Base-by-base conservation (phyloP, 805 yeast species). In the Candida ficus region DNA sequence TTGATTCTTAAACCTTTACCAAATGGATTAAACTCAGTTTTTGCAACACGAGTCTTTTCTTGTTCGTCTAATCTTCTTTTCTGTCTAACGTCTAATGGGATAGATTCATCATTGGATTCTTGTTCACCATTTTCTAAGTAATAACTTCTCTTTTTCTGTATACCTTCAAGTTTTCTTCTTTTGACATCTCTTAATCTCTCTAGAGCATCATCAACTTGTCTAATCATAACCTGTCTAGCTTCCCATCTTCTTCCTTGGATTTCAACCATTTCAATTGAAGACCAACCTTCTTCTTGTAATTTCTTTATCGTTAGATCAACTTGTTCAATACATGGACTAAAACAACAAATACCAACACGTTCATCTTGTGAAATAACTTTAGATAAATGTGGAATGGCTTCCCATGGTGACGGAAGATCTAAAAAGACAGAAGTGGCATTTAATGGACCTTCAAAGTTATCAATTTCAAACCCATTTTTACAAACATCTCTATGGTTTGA, bases 301-400 rank as follows among this genome's bases (percentile, higher is more conserved):
- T 85, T 82, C 48, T 76, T 82, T 11, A 91, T 78, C 0, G 98
- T 86, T 57, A 85, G 82, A 43, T 83, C 83, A 4, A 93, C 99
- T 65, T 93, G 99, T 63, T 93, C 99, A 35, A 93, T 85, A 62
- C 99, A 93, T 9, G 99, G 99, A 29, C 95, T 86, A 58, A 93
- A 93, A 62, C 99, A 93, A 63, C 99, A 93, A 39, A 93, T 73
- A 3, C 84, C 79, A 18, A 79, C 85, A 21, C 70, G 68, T 41
- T 70, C 67, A 16, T 64, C 64, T 8, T 65, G 60, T 8, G 83
- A 64, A 13, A 85, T 71, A 1, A 84, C 95, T 25, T 56, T 50
- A 1, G 48, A 29, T 34, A 91, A 63, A 61, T 83, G 82, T 7
- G 88, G 87, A 39, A 93, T 83, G 6, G 99, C 99, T 28, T 78